A percentile compares a stretch with the other conserved stretches of the same genome.
Evolutionary conservation across 495 filamentous ascomycete genomes (phyloP).

Genomic region (Tuber brumale): DNA sequence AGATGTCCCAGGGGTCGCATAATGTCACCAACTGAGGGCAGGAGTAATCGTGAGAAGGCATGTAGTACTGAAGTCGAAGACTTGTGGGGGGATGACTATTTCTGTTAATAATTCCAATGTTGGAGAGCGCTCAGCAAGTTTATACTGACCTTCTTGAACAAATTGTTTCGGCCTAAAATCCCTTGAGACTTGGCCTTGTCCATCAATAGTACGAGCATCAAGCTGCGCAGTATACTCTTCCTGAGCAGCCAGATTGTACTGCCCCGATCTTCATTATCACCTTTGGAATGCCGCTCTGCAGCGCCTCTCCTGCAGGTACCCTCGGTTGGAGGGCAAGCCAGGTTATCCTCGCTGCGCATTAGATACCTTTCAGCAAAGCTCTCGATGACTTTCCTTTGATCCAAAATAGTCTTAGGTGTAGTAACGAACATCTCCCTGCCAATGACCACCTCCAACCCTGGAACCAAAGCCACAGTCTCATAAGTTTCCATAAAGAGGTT

Average conservation of each 20-base stretch:
- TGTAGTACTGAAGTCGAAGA: conserved; percentile 53
- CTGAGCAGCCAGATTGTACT: conserved; percentile 48
- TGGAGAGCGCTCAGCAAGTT: conserved; percentile 50
- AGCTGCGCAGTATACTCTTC: conserved; percentile 54
- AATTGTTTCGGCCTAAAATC: conserved; percentile 37
- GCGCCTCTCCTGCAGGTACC: conserved; percentile 23
- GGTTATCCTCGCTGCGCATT: conserved; percentile 54
- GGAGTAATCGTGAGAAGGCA: conserved; percentile 49
- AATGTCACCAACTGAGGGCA: conserved; percentile 58
- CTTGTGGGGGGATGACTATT: conserved; percentile 46
- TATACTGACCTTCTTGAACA: conserved; percentile 41
- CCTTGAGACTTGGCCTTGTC: conserved; percentile 49
- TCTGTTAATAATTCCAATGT: conserved; percentile 13
- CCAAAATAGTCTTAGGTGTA: conserved; percentile 35
- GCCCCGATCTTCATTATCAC: conserved; percentile 44
- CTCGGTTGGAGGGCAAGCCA: conserved; percentile 35
- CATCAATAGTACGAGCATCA: conserved; percentile 57
- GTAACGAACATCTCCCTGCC: conserved; percentile 49
- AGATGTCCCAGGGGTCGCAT: conserved; percentile 52
- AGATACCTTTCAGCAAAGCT: conserved; percentile 55
- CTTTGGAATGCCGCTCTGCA: conserved; percentile 16
- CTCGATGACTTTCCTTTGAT: conserved; percentile 47
- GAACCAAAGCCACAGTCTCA: conserved; percentile 48
- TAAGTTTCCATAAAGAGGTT: conserved; percentile 56
- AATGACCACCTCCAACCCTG: conserved; percentile 56